A percentile compares a stretch with the other conserved stretches of the same genome.
Evolutionary conservation across 139 green algal species (phyloP).

Genomic region (Picochlorum sp.): DNA sequence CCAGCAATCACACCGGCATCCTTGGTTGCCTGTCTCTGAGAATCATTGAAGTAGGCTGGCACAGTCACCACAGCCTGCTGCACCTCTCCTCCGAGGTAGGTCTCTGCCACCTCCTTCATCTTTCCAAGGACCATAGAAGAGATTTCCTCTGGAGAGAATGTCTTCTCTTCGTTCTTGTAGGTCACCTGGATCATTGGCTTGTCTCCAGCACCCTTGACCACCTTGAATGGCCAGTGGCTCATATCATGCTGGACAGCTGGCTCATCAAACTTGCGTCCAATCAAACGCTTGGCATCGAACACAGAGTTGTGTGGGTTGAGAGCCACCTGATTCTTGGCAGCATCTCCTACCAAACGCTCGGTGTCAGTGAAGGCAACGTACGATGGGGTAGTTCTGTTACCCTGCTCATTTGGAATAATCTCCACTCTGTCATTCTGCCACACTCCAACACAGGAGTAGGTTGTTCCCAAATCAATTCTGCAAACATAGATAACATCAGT

Average conservation of each 20-base stretch:
- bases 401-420: conserved; percentile 90
- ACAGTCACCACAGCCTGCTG: conserved; percentile 94
- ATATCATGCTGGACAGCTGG: conserved; percentile 73
- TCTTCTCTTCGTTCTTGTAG: conserved; percentile 95
- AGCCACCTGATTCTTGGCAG: conserved; percentile 91
- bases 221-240: conserved; percentile 84
- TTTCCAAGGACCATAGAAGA: conserved; percentile 94
- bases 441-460: conserved; percentile 81
- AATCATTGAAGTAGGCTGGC: conserved; percentile 98
- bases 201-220: conserved; percentile 55
- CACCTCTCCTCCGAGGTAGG: conserved; percentile 65
- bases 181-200: conserved; percentile 86
- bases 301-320: conserved; percentile 93
- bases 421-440: conserved; percentile 90
- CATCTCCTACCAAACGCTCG: conserved; percentile 89
- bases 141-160: conserved; percentile 92
- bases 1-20: conserved; percentile 92
- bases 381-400: conserved; percentile 45
- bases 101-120: conserved; percentile 87
- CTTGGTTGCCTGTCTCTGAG: conserved; percentile 94
- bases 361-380: conserved; percentile 91
- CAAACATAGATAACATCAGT: neutral
- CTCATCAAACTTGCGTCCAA: conserved; percentile 84
- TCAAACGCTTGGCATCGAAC: conserved; percentile 96
- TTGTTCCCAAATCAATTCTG: conserved; percentile 80